A percentile compares a stretch with the other conserved stretches of the same genome.
phyloP scores from a whole-genome alignment of 176 grass and related monocot species.

The Cocos nucifera region DNA sequence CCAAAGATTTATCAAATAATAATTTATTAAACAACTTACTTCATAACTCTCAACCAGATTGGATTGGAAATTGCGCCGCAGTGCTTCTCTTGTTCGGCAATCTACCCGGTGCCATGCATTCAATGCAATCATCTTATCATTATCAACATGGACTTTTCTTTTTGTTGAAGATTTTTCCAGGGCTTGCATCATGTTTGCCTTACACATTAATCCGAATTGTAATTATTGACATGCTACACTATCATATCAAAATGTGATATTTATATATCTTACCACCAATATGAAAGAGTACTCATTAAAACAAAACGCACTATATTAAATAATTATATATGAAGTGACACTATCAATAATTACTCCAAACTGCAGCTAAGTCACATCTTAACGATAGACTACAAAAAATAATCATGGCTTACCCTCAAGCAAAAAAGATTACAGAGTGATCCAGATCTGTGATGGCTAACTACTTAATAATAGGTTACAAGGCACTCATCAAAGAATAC shows the following conservation, averaged over 20 bases:
- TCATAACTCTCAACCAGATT: slow-evolving; percentile 76
- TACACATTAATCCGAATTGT: slow-evolving; percentile 8
- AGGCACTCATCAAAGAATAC: no score
- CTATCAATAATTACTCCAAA: not conserved
- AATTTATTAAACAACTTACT: slow-evolving; percentile 18
- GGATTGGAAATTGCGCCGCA: slow-evolving; percentile 64
- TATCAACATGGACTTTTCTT: slow-evolving; percentile 34
- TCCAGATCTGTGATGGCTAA: no score
- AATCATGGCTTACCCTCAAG: no score
- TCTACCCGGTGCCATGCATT: slow-evolving; percentile 76
- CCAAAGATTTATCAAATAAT: no score
- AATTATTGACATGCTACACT: not conserved
- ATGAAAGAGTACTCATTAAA: no score
- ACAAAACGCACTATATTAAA: not conserved
- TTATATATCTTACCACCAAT: no score
- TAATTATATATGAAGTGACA: not conserved
- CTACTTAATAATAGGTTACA: no score
- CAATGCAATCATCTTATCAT: slow-evolving; percentile 43
- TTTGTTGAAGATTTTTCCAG: slow-evolving; percentile 31
- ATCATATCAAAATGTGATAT: not conserved
- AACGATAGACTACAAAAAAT: not conserved
- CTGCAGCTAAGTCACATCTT: not conserved
- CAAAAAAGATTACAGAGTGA: no score
- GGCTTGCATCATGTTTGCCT: slow-evolving; percentile 56
- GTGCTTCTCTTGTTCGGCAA: slow-evolving; percentile 61